Evolutionary conservation across 2,329 filamentous ascomycete genomes (phyloP), one percentile per base, ranked within the genome.

Genomic region (Fusarium sp.): DNA sequence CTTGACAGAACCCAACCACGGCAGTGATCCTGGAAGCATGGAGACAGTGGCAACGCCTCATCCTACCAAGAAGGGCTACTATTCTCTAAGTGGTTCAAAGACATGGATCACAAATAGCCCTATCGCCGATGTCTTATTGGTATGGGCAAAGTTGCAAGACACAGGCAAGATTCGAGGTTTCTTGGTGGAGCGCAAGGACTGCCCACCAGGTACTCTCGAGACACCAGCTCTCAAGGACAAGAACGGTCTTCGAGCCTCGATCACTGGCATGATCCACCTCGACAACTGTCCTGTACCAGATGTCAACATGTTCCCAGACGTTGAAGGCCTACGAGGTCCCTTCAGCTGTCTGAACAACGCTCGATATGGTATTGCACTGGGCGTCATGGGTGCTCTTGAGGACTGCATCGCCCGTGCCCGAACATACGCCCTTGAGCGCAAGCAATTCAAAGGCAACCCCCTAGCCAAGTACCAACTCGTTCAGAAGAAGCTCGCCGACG

Each of bases 201-300:
- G 95, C 79, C 95, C 95, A 4, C 87, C 94, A 0, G 96, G 96
- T 6, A 97, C 95, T 2, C 87, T 99, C 20, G 94, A 96, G 82
- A 99, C 96, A 11, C 96, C 96, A 3, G 86, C 93, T 18, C 92
- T 99, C 82, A 97, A 97, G 86, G 90, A 98, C 85, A 99, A 99
- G 89, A 98, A 93, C 71, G 96, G 95, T 4, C 90, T 99, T 38
- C 89, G 96, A 66, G 96, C 96, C 18, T 97, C 94, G 18, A 93
- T 98, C 73, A 99, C 96, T 2, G 96, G 96, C 65, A 98, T 98
- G 96, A 98, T 99, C 75, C 95, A 98, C 77, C 89, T 99, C 80
- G 96, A 98, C 74, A 91, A 93, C 72, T 95, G 94, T 75, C 96
- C 96, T 2, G 94, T 99, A 1, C 92, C 95, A 0, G 91, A 92